These are phyloP conservation scores for Chaetomiaceae sp. DNA, from an alignment of 2,329 filamentous ascomycete species.

Conservation along the genomic window DNA sequence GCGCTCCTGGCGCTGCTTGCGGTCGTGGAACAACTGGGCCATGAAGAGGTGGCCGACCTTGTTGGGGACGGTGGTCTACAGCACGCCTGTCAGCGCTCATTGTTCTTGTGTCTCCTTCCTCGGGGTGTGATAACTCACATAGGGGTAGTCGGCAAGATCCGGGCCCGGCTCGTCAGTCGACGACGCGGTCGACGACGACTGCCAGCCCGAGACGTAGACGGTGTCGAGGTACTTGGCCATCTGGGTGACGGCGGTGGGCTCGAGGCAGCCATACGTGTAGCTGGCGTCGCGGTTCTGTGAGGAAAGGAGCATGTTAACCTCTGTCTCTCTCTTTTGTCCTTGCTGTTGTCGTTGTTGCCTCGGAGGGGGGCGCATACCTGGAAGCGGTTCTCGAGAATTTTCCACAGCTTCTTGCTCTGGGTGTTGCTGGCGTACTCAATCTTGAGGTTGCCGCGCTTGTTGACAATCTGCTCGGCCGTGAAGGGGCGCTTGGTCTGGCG, in stretches of 20 bases:
- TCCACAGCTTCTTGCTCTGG: constrained; percentile 92
- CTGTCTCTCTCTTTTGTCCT: too few species aligned
- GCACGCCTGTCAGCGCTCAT: not conserved
- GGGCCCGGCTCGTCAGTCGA: constrained; percentile 93
- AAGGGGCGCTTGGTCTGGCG: constrained; percentile 87
- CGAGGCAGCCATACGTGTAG: constrained; percentile 94
- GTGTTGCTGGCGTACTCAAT: constrained; percentile 87
- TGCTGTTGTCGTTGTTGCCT: too few species aligned
- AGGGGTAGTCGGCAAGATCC: constrained; percentile 96
- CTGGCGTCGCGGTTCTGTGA: constrained; percentile 73
- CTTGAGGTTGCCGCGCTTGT: constrained; percentile 86
- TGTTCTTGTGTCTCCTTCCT: not conserved
- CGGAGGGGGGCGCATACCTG: too few species aligned
- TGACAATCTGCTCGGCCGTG: constrained; percentile 93
- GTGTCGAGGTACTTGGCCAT: constrained; percentile 99
- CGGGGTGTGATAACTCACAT: constrained; percentile 49
- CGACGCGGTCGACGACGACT: constrained; percentile 94
- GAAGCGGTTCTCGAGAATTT: constrained; percentile 80
- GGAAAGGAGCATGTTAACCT: too few species aligned
- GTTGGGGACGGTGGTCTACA: constrained; percentile 98
- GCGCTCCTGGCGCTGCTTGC: constrained; percentile 95
- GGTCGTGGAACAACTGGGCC: constrained; percentile 98
- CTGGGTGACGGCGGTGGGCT: constrained; percentile 97
- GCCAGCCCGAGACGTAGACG: constrained; percentile 98
- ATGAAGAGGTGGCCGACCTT: constrained; percentile 97